A percentile compares a stretch with the other conserved stretches of the same genome.
phyloP scores from a whole-genome alignment of 345 rosid genomes.

The Bruguiera parviflora region DNA sequence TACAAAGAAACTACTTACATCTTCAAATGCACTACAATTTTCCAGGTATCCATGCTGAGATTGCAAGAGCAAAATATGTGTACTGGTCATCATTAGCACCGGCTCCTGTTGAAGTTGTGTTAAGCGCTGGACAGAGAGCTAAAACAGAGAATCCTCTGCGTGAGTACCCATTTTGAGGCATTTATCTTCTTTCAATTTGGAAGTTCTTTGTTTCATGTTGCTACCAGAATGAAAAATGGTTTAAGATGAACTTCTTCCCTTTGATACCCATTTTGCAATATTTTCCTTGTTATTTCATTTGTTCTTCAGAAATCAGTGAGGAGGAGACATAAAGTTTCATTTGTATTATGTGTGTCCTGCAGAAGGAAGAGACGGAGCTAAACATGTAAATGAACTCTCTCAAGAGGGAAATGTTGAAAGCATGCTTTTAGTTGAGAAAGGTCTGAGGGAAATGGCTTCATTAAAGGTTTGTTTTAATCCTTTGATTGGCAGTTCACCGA shows the following conservation, averaged over 20 bases:
- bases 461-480: slow-evolving; percentile 54
- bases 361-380: slow-evolving; percentile 45
- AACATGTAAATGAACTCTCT: slow-evolving; percentile 40
- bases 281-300: no score
- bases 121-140: slow-evolving; percentile 74
- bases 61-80: slow-evolving; percentile 60
- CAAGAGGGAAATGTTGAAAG: slow-evolving; percentile 72
- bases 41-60: slow-evolving; percentile 75
- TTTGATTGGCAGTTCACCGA: background rate
- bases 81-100: slow-evolving; percentile 96
- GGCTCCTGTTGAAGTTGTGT: slow-evolving; percentile 66
- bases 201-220: background rate
- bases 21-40: slow-evolving; percentile 7
- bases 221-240: no score
- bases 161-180: slow-evolving; percentile 22
- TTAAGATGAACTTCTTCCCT: no score
- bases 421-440: slow-evolving; percentile 83
- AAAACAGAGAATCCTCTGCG: slow-evolving; percentile 40
- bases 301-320: no score
- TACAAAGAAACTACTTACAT: background rate
- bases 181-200: background rate
- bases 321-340: background rate
- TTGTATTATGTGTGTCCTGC: slow-evolving; percentile 19
- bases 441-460: slow-evolving; percentile 74
- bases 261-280: no score